These are phyloP conservation scores for Phylloboletellus chloephorus DNA, from an alignment of 1,284 basidiomycete genomes.

Conservation along the genomic window DNA sequence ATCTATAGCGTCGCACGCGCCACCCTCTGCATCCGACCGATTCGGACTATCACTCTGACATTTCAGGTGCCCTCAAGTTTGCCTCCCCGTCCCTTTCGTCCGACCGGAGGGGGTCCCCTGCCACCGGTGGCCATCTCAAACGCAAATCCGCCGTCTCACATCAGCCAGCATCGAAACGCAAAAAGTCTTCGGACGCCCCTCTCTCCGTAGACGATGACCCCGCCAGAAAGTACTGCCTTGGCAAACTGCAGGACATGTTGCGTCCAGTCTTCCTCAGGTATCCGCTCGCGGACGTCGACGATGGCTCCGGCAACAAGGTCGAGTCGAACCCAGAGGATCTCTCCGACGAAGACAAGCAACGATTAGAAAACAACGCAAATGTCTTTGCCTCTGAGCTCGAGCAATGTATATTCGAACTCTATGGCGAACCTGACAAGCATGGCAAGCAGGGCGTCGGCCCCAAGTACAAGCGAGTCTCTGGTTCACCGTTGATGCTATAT, in stretches of 20 bases:
- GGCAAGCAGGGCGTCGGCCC: conserved; percentile 60
- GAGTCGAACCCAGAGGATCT: conserved; percentile 40
- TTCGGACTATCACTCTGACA: conserved; percentile 40
- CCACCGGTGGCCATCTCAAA: conserved; percentile 30
- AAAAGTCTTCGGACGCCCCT: conserved; percentile 36
- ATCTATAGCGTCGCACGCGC: conserved; percentile 35
- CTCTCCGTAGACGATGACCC: conserved; percentile 54
- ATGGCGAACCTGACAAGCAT: conserved; percentile 70
- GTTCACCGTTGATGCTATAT: conserved; percentile 5
- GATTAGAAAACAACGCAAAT: conserved; percentile 48
- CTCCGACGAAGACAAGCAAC: conserved; percentile 55
- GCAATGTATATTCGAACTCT: conserved; percentile 62
- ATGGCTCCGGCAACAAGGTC: conserved; percentile 24
- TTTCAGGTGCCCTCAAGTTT: conserved; percentile 21
- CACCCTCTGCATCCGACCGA: conserved; percentile 39
- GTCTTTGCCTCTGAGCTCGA: conserved; percentile 65
- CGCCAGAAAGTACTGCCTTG: conserved; percentile 68
- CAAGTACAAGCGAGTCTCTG: conserved; percentile 71
- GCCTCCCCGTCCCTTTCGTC: conserved; percentile 23
- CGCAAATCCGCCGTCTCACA: conserved; percentile 37
- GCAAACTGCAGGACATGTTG: conserved; percentile 66
- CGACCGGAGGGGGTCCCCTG: conserved; percentile 21
- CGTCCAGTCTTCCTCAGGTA: conserved; percentile 63
- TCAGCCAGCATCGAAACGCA: conserved; percentile 39
- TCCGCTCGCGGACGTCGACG: conserved; percentile 38